Percentiles rank a stretch among this genome's conserved stretches.
Evolutionary conservation across 2,329 filamentous ascomycete genomes (phyloP).

Genomic region (Colletotrichum theobromicola): DNA sequence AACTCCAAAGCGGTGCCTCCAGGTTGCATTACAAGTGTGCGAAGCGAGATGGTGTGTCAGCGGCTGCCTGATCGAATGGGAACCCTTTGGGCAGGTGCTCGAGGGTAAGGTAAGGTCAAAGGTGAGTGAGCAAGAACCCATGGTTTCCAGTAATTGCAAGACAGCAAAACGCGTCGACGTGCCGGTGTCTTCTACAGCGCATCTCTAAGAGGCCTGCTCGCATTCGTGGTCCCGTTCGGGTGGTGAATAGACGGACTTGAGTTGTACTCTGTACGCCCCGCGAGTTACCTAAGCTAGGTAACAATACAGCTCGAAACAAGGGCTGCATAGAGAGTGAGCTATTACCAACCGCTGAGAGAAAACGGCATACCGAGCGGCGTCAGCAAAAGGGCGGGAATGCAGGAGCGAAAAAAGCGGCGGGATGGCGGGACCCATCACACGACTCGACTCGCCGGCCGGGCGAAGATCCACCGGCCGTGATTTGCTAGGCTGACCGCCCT

Average conservation of each 20-base stretch:
- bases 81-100: neutral
- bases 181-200: neutral
- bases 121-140: neutral
- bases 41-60: slow-evolving; percentile 13
- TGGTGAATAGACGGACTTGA: neutral
- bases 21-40: neutral
- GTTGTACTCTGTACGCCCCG: neutral
- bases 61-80: slow-evolving; percentile 4
- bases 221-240: neutral
- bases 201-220: neutral
- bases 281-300: neutral
- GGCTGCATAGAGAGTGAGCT: neutral
- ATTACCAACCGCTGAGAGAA: neutral
- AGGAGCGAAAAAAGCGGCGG: neutral
- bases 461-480: neutral
- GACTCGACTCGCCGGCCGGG: neutral
- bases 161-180: neutral
- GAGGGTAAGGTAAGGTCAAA: neutral
- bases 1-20: neutral
- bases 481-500: slow-evolving; percentile 21
- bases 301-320: neutral
- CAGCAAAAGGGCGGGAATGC: neutral
- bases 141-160: neutral
- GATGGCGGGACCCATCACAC: neutral
- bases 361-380: neutral